Conservation (phyloP, 1,284 basidiomycete genomes). For the Cutaneotrichosporon sp. region DNA sequence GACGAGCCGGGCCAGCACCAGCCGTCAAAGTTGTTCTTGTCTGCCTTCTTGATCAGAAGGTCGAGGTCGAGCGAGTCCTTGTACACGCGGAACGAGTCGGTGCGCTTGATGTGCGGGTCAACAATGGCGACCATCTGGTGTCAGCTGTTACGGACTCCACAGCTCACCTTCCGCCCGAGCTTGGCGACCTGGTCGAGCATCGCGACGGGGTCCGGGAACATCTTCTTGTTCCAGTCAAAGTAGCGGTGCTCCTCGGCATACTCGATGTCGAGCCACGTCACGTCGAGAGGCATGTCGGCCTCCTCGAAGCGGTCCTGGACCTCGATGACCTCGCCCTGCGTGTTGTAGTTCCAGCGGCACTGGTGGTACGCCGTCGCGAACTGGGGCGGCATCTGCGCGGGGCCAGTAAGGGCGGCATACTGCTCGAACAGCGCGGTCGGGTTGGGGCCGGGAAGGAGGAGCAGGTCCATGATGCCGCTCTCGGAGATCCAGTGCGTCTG, state of each 20-base stretch:
- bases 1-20: slow-evolving; percentile 98
- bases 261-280: slow-evolving; percentile 99
- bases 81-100: slow-evolving; percentile 79
- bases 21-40: slow-evolving; percentile 86
- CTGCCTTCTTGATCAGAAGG: slow-evolving; percentile 78
- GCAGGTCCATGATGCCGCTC: slow-evolving; percentile 91
- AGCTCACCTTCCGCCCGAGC: slow-evolving; percentile 75
- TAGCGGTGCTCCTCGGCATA: slow-evolving; percentile 94
- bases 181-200: slow-evolving; percentile 90
- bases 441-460: slow-evolving; percentile 87
- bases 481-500: slow-evolving; percentile 97
- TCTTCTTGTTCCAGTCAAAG: slow-evolving; percentile 93
- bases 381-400: slow-evolving; percentile 80
- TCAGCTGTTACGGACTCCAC: not conserved
- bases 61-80: slow-evolving; percentile 76
- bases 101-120: slow-evolving; percentile 93
- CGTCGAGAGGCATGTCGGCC: slow-evolving; percentile 92
- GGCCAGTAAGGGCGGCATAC: slow-evolving; percentile 82
- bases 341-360: slow-evolving; percentile 98
- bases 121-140: slow-evolving; percentile 91
- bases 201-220: slow-evolving; percentile 88
- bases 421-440: slow-evolving; percentile 79
- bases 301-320: slow-evolving; percentile 89
- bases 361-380: slow-evolving; percentile 96
- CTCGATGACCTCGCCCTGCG: slow-evolving; percentile 81